Evolutionary conservation across 1,139 yeast genomes (phyloP), one percentile per base, ranked within the genome.

Genomic region (Pichia sp.): DNA sequence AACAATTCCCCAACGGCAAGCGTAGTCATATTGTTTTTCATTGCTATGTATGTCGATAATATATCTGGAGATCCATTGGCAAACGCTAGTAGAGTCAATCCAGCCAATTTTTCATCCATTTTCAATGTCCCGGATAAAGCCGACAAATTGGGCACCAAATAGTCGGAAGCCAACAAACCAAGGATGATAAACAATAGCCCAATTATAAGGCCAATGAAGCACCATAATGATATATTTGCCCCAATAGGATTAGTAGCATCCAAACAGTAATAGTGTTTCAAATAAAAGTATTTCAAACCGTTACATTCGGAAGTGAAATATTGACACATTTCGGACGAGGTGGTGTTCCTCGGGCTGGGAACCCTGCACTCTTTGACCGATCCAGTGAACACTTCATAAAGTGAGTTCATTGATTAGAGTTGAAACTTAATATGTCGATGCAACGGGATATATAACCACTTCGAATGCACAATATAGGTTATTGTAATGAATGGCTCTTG

Each of bases 21-120:
- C 3, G 87, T 73, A 1, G 84, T 79, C 4, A 85, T 76, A 23
- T 77, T 81, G 3, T 77, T 64, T 37, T 71, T 70, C 77, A 88
- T 76, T 5, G 96, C 95, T 38, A 81, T 81, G 60, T 79, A 86
- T 0, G 96, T 87, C 42, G 94, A 77, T 41, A 88, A 73, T 4
- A 92, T 79, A 62, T 92, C 98, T 0, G 97, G 96, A 0, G 95
- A 74, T 8, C 96, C 92, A 62, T 92, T 92, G 0, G 97, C 97
- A 51, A 90, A 70, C 0, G 98, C 95, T 47, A 92, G 68, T 40
- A 90, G 68, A 0, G 97, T 90, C 54, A 90, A 74, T 0, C 97
- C 97, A 3, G 95, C 85, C 36, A 90, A 67, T 46, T 85, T 79
- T 51, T 87, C 94, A 10, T 92, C 78, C 41, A 90, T 64, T 10